These are phyloP conservation scores for Passiflora organensis DNA, from an alignment of 345 rosid genomes.

Conservation along the genomic window DNA sequence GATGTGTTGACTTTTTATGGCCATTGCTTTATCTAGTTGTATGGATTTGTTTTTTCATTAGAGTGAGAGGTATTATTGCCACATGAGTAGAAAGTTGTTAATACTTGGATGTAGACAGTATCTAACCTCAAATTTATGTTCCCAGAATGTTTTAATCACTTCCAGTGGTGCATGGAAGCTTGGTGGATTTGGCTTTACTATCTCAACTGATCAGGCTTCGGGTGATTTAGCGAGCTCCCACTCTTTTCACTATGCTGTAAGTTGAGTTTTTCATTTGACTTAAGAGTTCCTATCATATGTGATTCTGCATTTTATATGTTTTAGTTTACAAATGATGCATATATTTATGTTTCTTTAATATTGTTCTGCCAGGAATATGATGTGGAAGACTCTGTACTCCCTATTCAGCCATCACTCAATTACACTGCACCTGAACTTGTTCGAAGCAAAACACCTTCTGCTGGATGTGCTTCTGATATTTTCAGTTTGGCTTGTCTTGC, in stretches of 20 bases:
- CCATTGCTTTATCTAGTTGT: too few species aligned
- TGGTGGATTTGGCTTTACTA: conserved; percentile 91
- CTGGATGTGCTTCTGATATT: conserved; percentile 73
- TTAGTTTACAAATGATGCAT: not conserved
- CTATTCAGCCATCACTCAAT: conserved; percentile 87
- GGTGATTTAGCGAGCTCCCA: conserved; percentile 50
- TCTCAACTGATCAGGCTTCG: conserved; percentile 53
- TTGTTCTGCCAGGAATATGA: conserved; percentile 73
- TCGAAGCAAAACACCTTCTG: conserved; percentile 64
- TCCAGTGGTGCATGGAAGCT: conserved; percentile 97
- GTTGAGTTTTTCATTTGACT: conserved; percentile 22
- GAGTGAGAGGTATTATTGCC: too few species aligned
- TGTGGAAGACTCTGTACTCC: conserved; percentile 85
- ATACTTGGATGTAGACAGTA: too few species aligned
- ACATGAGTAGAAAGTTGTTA: too few species aligned
- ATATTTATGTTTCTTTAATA: conserved; percentile 12
- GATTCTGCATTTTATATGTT: not conserved
- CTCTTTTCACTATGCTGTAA: conserved; percentile 85
- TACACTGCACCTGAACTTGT: conserved; percentile 94
- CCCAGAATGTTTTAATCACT: conserved; percentile 84
- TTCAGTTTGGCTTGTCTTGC: conserved; percentile 96
- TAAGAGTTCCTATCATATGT: not conserved
- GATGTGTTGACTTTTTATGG: too few species aligned
- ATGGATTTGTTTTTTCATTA: too few species aligned
- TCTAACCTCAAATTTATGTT: not conserved